Base-by-base conservation (phyloP, 2,329 filamentous ascomycete genomes). In the Diaporthe vaccinii region DNA sequence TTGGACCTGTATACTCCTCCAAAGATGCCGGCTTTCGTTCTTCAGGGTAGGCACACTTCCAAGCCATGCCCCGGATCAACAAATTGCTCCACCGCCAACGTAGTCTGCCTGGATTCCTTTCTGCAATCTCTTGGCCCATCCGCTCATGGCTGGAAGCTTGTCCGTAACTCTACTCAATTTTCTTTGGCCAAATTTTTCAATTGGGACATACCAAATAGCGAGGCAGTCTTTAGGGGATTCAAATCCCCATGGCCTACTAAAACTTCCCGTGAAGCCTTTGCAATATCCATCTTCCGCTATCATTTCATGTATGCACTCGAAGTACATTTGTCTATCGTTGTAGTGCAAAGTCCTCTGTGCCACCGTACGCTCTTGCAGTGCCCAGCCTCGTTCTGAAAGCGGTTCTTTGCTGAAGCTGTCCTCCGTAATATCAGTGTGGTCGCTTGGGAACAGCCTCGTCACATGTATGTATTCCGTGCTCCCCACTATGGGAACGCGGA, bases 1-100 rank as follows among this genome's bases (percentile, higher is more conserved):
- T 53, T 53, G 49, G 49, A 53, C 49, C 49, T 25, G 49, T 53
- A n/a, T 53, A 53, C 49, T 53, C 49, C 49, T 53, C 49, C 49
- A 1, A 53, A 25, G 49, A 53, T n/a, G 49, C 49, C 49, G 49
- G 49, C 49, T 25, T 25, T 12, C 22, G 49, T 9, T 53, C 9
- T 25, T 2, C n/a, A n/a, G n/a, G n/a, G n/a, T n/a, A n/a, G 8
- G 4, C 2, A 12, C 49, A n/a, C 7, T 1, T 1, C 49, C 49
- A 53, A 5, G 22, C 8, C 22, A 53, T 25, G n/a, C n/a, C 22
- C 22, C 5, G 7, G 10, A 53, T 15, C 49, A 53, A 25, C 9
- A 4, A n/a, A 25, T 53, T 25, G 49, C 49, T 53, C 49, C 49
- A 53, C 49, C 49, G 9, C n/a, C 49, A 53, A 53, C 22, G 10